Percentiles rank a stretch among this genome's conserved stretches.
Evolutionary conservation across 352 stramenopile genomes (phyloP).

Genomic region (Thalassiosira gravida): DNA sequence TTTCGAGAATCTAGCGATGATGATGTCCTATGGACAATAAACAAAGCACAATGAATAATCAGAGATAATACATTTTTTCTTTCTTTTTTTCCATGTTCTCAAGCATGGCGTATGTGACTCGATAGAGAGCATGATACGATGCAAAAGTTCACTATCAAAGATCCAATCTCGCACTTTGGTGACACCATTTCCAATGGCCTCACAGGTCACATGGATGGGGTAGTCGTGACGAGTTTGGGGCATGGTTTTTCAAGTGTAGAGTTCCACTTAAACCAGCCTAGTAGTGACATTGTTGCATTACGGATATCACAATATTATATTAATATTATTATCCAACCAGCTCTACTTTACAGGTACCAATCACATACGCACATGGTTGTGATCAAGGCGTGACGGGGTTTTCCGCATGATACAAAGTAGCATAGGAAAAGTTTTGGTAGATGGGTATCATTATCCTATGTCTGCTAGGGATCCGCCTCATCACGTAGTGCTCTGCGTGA

Average conservation of each 20-base stretch:
- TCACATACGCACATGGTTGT: no score
- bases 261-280: slow-evolving; percentile 2
- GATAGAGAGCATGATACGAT: no score
- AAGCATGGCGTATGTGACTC: no score
- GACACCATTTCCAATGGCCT: not conserved
- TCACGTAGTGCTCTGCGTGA: not conserved
- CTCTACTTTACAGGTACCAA: no score
- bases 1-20: not conserved
- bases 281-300: slow-evolving; percentile 2
- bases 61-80: no score
- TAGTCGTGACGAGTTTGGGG: slow-evolving; percentile 11
- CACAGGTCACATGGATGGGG: not conserved
- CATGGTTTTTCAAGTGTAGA: not conserved
- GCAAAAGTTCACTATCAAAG: not conserved
- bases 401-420: not conserved
- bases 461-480: not conserved
- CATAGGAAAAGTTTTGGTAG: not conserved
- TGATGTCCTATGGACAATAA: not conserved
- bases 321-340: no score
- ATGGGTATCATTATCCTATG: no score
- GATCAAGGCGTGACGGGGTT: not conserved
- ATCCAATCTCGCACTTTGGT: not conserved
- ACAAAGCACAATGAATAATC: no score
- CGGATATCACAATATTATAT: no score
- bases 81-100: not conserved